Evolutionary conservation across 768 basidiomycete genomes (phyloP), one percentile per base, ranked within the genome.

Genomic region (Chalciporus sphaerocephalus): DNA sequence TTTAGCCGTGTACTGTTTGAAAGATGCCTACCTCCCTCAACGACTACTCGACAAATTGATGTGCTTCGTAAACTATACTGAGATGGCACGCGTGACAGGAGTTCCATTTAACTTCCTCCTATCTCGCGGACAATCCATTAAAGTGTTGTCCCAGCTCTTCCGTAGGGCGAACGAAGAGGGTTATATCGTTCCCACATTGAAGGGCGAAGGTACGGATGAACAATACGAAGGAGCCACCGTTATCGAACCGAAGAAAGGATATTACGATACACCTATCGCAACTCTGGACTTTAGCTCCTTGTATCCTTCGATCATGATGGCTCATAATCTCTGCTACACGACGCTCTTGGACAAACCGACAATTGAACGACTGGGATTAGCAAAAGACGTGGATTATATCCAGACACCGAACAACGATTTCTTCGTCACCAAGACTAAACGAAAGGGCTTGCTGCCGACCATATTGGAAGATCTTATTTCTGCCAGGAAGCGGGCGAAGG

Each of bases 241-340:
- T 57, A 98, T 99, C 54, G 96, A 99, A 60, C 96, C 96, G 4
- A 83, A 79, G 64, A 92, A 85, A 60, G 96, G 95, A 0, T 99
- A 92, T 67, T 99, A 98, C 62, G 92, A 96, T 60, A 80, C 83
- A 0, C 96, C 96, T 2, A 97, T 99, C 58, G 94, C 96, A 11
- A 98, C 96, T 0, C 80, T 99, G 38, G 96, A 99, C 77, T 99
- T 99, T 70, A 93, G 92, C 47, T 97, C 94, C 2, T 76, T 99
- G 50, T 99, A 99, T 67, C 96, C 96, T 4, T 98, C 96, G 0
- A 98, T 99, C 69, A 99, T 99, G 96, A 97, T 97, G 94, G 96
- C 95, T 2, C 96, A 99, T 67, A 99, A 99, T 61, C 72, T 99
- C 1, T 99, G 96, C 65, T 99, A 98, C 61, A 97, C 96, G 0